Evolutionary conservation across 78 protist genomes (phyloP), one percentile per base, ranked within the genome.

Genomic region (Dictyostelium capitatum): DNA sequence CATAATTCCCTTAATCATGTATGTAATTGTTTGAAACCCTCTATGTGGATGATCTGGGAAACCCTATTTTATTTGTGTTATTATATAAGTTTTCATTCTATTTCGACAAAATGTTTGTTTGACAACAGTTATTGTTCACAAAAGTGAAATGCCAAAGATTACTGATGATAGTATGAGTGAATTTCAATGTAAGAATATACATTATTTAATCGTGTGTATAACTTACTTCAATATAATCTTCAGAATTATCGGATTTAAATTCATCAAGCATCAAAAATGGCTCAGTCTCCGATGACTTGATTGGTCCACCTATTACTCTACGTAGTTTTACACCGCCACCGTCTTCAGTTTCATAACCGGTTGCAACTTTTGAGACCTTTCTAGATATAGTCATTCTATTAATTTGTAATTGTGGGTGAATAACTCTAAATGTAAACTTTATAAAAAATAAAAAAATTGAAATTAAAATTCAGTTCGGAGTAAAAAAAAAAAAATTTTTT

Each of bases 31-130:
- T 37, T 96, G 97, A 17, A 97, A 97, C n/a, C 87, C 87, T 15
- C 97, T 93, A 83, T 97, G 98, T 19, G 98, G 98, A 82, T 96
- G 98, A 70, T 48, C 1, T 6, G 97, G 97, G 20, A 95, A 87
- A 23, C 97, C 97, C 81, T 12, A 90, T 90, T 17, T 70, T 23
- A 43, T 70, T 41, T 10, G 78, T 23, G 10, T 70, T 43, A 43
- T 70, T 53, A 41, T 53, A n/a, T n/a, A n/a, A n/a, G n/a, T n/a
- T n/a, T n/a, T n/a, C n/a, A n/a, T n/a, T n/a, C n/a, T n/a, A n/a
- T n/a, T n/a, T n/a, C n/a, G n/a, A n/a, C n/a, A n/a, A n/a, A n/a
- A n/a, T n/a, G n/a, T n/a, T n/a, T n/a, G n/a, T n/a, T n/a, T n/a
- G n/a, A n/a, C n/a, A n/a, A n/a, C n/a, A n/a, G n/a, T n/a, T n/a